Percentiles rank a stretch among this genome's conserved stretches.
These are phyloP conservation scores for Fonsecaea monophora DNA, from an alignment of 2,329 filamentous ascomycete genomes.

Conservation along the genomic window DNA sequence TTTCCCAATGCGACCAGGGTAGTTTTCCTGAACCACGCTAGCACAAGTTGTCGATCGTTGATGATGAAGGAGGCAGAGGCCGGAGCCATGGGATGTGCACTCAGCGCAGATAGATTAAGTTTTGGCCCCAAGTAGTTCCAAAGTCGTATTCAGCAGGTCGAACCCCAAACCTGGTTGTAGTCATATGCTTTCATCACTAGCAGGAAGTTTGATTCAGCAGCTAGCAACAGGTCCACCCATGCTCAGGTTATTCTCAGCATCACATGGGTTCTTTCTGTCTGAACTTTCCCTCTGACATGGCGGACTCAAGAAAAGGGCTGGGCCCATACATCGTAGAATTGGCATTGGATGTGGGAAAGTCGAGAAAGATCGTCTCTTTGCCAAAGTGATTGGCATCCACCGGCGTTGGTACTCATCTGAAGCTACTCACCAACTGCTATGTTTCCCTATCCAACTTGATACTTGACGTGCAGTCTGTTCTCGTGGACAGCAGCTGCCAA, in stretches of 20 bases:
- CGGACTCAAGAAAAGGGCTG: neutral
- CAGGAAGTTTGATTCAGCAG: neutral
- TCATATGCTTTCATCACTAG: neutral
- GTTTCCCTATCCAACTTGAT: constrained; percentile 51
- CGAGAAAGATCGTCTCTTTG: neutral
- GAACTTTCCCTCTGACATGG: neutral
- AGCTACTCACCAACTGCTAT: constrained; percentile 50
- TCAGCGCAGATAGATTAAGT: neutral
- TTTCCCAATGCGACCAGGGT: neutral
- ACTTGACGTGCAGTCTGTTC: constrained; percentile 51
- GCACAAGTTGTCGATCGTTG: neutral
- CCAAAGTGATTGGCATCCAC: neutral
- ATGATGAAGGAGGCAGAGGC: neutral
- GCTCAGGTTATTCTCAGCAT: neutral
- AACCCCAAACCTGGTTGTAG: neutral
- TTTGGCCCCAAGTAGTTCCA: neutral
- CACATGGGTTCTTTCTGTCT: neutral
- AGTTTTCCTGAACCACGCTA: neutral
- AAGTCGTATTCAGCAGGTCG: neutral
- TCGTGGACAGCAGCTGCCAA: constrained; percentile 50
- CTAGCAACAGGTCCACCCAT: neutral
- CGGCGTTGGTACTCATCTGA: constrained; percentile 49
- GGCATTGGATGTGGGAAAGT: neutral
- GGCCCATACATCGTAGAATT: neutral
- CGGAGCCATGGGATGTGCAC: neutral